Evolutionary conservation across 2,329 filamentous ascomycete species (phyloP).

Genomic region (Trichoderma atrobrunneum): DNA sequence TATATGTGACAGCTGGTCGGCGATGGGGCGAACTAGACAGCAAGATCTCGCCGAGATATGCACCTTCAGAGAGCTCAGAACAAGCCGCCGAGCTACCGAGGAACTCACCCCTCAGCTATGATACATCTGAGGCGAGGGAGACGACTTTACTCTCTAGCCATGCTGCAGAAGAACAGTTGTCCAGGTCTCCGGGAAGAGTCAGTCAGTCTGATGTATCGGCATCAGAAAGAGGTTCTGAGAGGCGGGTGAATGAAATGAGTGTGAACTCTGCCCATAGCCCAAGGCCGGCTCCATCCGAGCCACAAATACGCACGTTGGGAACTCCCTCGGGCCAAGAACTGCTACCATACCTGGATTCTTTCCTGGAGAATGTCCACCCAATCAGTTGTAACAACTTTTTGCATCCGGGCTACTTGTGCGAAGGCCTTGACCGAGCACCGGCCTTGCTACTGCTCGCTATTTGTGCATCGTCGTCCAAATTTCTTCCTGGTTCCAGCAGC

Average conservation of each 20-base stretch:
- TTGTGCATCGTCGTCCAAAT: neutral
- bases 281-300: neutral
- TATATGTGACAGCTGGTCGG: neutral
- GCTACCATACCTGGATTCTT: too few species aligned
- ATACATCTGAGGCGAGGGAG: too few species aligned
- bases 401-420: too few species aligned
- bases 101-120: too few species aligned
- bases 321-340: too few species aligned
- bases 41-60: neutral
- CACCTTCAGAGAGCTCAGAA: neutral
- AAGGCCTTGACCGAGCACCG: neutral
- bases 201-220: neutral
- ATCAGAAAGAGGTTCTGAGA: neutral
- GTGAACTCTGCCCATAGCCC: neutral
- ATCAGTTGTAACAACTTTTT: too few species aligned
- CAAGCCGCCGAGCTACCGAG: too few species aligned
- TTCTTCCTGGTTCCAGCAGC: neutral
- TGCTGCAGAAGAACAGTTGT: too few species aligned
- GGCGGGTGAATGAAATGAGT: neutral
- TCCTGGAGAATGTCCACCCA: too few species aligned
- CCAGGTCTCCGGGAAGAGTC: too few species aligned
- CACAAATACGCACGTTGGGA: neutral
- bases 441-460: neutral
- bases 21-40: neutral
- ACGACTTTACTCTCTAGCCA: too few species aligned